A percentile compares a stretch with the other conserved stretches of the same genome.
phyloP scores from a whole-genome alignment of 164 flowering plant genomes.

The Piper longum region DNA sequence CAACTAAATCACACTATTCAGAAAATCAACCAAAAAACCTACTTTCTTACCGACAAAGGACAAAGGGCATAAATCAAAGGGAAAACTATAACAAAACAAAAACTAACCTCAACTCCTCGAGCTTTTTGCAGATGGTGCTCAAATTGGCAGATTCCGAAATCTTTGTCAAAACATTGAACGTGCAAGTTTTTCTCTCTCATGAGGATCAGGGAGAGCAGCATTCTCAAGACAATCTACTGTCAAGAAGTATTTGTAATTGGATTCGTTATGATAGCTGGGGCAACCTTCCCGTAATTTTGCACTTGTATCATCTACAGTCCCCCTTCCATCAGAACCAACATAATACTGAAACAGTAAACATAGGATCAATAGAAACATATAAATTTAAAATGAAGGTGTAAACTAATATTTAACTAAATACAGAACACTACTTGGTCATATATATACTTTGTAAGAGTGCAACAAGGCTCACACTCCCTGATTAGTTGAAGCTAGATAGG shows the following conservation, averaged over 20 bases:
- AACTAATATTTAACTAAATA: too few species aligned
- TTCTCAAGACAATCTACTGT: slow-evolving; percentile 96
- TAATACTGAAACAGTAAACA: slow-evolving; percentile 50
- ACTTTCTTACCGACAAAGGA: not conserved
- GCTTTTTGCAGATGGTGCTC: slow-evolving; percentile 78
- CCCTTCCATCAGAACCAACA: slow-evolving; percentile 95
- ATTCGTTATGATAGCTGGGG: slow-evolving; percentile 91
- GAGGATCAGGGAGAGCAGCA: slow-evolving; percentile 55
- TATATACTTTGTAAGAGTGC: too few species aligned
- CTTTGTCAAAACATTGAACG: slow-evolving; percentile 55
- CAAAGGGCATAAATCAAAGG: not conserved
- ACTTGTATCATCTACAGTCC: slow-evolving; percentile 93
- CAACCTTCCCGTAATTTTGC: slow-evolving; percentile 81
- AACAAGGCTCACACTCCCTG: too few species aligned
- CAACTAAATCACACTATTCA: too few species aligned
- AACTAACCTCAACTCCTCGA: slow-evolving; percentile 86
- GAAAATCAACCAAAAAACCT: too few species aligned
- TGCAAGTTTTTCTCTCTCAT: slow-evolving; percentile 74
- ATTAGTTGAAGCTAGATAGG: too few species aligned
- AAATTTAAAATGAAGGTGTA: too few species aligned
- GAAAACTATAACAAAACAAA: not conserved
- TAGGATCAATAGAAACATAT: not conserved
- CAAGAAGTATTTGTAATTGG: slow-evolving; percentile 85
- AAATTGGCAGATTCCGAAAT: slow-evolving; percentile 94
- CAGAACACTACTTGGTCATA: too few species aligned